Base-by-base conservation (phyloP, 1,139 yeast genomes). In the Hansenula sp. region DNA sequence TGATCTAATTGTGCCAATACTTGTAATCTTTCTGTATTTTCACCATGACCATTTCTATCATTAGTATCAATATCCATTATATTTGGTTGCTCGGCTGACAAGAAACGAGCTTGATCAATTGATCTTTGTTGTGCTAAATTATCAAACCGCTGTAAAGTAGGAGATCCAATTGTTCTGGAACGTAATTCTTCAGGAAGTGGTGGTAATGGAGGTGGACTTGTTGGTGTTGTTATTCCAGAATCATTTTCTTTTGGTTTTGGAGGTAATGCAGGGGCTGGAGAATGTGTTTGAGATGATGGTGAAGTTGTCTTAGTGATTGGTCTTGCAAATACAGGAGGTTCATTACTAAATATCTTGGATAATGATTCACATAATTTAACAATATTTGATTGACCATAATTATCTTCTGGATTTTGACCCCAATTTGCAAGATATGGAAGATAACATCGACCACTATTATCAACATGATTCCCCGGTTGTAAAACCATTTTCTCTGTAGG, bases 381-480 rank as follows among this genome's bases (percentile, higher is more conserved):
- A 10, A 50, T 32, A 13, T 40, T 42, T 16, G 34, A 32, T 10
- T 38, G 26, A 6, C 19, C 25, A 26, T 25, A 13, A 6, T 13
- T 54, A 45, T 25, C 36, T 13, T 42, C 45, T 14, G 34, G 45
- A 25, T 50, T 45, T 3, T 59, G 47, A 19, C 51, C 43, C 96
- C 96, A 87, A 25, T 65, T 64, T 1, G 81, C 62, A 36, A 86
- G 59, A 42, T 71, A 74, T 0, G 95, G 94, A 51, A 84, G 83
- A 56, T 82, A 85, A 44, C 88, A 73, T 36, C 67, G 62, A 3
- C 96, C 96, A 58, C 74, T 85, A n/a, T 77, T 63, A 57, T 86
- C 95, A 3, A 87, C 76, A 52, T 76, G 69, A 49, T 80, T 83
- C 20, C 84, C 82, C 0, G 89, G 84, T 34, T 66, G 71, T 39